Percentiles rank a stretch among this genome's conserved stretches.
Conservation (phyloP, 2,329 filamentous ascomycete species). For the Catunica adiposa region DNA sequence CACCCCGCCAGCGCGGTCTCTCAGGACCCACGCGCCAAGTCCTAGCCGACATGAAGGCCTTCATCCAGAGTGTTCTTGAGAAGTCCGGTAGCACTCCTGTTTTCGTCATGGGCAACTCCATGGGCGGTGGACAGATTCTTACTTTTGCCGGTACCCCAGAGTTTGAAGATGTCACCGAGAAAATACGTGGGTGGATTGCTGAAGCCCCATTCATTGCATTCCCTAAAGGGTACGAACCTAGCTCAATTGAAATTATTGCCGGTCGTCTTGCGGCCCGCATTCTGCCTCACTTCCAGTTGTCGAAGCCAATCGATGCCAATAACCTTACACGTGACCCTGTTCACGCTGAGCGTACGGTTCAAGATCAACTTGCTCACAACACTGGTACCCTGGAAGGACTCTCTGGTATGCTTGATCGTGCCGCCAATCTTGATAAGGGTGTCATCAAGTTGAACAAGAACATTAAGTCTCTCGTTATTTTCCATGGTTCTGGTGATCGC, state of each 20-base stretch:
- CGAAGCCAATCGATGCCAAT: slow-evolving; percentile 45
- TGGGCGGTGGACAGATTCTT: slow-evolving; percentile 70
- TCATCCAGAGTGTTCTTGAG: slow-evolving; percentile 36
- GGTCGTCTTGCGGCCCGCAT: slow-evolving; percentile 53
- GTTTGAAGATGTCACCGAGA: slow-evolving; percentile 37
- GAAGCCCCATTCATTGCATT: slow-evolving; percentile 70
- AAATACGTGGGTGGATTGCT: slow-evolving; percentile 56
- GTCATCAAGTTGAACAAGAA: slow-evolving; percentile 32
- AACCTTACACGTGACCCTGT: slow-evolving; percentile 51
- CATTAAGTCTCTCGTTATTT: slow-evolving; percentile 52
- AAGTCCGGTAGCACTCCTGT: slow-evolving; percentile 43
- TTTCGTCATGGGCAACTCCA: slow-evolving; percentile 80
- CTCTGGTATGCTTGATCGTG: slow-evolving; percentile 60
- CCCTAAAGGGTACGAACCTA: slow-evolving; percentile 47
- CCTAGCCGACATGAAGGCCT: slow-evolving; percentile 60
- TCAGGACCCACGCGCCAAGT: slow-evolving; percentile 60
- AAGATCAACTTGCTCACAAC: slow-evolving; percentile 61
- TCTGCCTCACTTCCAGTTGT: slow-evolving; percentile 50
- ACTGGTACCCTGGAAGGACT: slow-evolving; percentile 75
- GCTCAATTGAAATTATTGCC: slow-evolving; percentile 41
- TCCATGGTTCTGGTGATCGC: slow-evolving; percentile 61
- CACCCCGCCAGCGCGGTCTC: slow-evolving; percentile 46
- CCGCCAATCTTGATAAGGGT: slow-evolving; percentile 40
- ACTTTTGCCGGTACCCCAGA: slow-evolving; percentile 36
- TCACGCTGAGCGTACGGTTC: slow-evolving; percentile 41